Evolutionary conservation across 2,329 filamentous ascomycete species (phyloP).

Genomic region (Beauveria pseudobassiana): DNA sequence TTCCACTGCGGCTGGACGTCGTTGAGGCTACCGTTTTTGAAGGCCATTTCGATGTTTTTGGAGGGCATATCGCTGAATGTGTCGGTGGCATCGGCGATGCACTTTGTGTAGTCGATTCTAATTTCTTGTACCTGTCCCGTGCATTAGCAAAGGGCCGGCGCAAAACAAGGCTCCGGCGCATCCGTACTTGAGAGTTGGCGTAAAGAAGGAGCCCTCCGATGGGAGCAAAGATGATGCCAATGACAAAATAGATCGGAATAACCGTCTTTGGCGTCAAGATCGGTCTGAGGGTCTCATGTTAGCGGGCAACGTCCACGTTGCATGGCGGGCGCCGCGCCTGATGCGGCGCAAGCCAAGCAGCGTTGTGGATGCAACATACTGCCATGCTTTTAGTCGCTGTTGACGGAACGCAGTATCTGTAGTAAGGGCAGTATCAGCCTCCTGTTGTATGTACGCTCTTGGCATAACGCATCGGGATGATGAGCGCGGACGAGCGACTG

Average conservation of each 20-base stretch:
- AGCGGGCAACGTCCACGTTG: conserved; percentile 19
- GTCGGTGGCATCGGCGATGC: conserved; percentile 45
- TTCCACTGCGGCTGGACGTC: conserved; percentile 32
- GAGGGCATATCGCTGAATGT: conserved; percentile 45
- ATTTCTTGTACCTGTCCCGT: conserved; percentile 73
- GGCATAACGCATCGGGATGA: neutral
- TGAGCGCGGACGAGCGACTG: conserved; percentile 22
- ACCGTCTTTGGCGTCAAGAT: conserved; percentile 94
- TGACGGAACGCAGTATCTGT: conserved; percentile 93
- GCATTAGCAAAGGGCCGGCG: neutral
- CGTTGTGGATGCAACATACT: conserved; percentile 51
- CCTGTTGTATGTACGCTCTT: neutral
- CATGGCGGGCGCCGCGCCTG: conserved; percentile 18
- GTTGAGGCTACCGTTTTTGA: conserved; percentile 47
- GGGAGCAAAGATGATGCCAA: conserved; percentile 88
- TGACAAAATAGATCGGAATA: conserved; percentile 80
- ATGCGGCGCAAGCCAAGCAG: neutral
- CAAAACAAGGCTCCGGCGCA: conserved; percentile 10
- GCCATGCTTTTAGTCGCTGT: conserved; percentile 96
- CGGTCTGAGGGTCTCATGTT: conserved; percentile 50
- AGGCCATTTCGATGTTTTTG: conserved; percentile 57
- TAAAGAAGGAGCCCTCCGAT: conserved; percentile 83
- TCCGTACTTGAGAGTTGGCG: conserved; percentile 67
- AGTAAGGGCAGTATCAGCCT: neutral
- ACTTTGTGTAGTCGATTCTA: conserved; percentile 82